Base-by-base conservation (phyloP, 306 rosid species). In the Dalbergia cochinchinensis region DNA sequence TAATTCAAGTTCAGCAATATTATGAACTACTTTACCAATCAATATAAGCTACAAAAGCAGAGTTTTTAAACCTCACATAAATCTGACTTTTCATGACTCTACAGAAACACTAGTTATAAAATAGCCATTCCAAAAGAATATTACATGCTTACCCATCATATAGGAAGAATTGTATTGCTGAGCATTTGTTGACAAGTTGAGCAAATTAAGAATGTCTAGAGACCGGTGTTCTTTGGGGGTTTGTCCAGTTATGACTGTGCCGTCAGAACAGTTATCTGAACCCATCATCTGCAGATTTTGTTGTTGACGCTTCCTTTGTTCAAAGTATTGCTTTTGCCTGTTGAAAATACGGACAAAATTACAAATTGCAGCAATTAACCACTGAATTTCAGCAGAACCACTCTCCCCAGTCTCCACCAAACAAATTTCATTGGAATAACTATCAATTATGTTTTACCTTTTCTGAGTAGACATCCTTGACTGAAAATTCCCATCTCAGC, bases 301-400 rank as follows among this genome's bases (percentile, higher is more conserved):
- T 77, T 94, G 94, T 39, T 86, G 92, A 47, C 91, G 90, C 83
- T 84, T 95, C 88, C 86, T 90, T 90, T 95, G 99, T 81, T 95
- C 97, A 60, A 95, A 92, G 80, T 91, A 92, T 79, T 95, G 97
- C 82, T 91, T 95, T 89, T 95, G 99, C 90, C 99, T 95, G 70
- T 64, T 42, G 37, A 59, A 85, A 13, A 78, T 59, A 80, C 74
- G 63, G 61, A 76, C 8, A 77, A 15, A 62, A 63, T 58, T 14
- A 81, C 35, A 61, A 26, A 78, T 41, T 71, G 59, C 70, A 16
- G 44, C 26, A 50, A 7, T 48, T 69, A 75, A 76, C 69, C 34
- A 9, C 67, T 34, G 71, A 78, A 58, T 18, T 53, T 74, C 65
- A 62, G 61, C 26, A 3, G 19, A 74, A 74, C 5, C 54, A 45